Evolutionary conservation across 2,329 filamentous ascomycete species (phyloP).

Genomic region (Coniochaeta sp.): DNA sequence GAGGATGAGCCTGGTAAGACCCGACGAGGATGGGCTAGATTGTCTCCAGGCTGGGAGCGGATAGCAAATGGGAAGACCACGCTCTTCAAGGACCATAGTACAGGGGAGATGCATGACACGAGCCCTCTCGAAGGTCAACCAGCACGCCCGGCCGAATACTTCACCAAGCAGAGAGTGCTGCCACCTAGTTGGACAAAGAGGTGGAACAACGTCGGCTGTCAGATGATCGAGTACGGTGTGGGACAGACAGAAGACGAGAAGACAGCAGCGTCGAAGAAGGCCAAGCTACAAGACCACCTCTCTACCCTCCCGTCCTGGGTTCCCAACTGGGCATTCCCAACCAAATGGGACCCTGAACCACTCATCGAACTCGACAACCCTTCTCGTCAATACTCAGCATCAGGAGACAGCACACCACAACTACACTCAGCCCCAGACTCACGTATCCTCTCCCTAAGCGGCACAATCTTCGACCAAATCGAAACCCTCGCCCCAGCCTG

Average conservation of each 20-base stretch:
- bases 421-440: background rate
- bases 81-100: background rate
- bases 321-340: conserved; percentile 8
- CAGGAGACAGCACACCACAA: background rate
- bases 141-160: conserved; percentile 5
- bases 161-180: conserved; percentile 7
- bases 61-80: background rate
- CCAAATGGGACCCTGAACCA: conserved; percentile 6
- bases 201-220: conserved; percentile 10
- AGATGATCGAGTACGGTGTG: conserved; percentile 3
- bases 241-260: background rate
- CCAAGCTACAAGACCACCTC: background rate
- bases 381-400: background rate
- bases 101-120: background rate
- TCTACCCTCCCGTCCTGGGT: conserved; percentile 10
- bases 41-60: conserved; percentile 11
- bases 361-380: conserved; percentile 5
- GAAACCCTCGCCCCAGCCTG: conserved; percentile 5
- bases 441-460: conserved; percentile 3
- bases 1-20: conserved; percentile 2
- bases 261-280: background rate
- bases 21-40: conserved; percentile 7
- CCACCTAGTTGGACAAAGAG: conserved; percentile 8
- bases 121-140: conserved; percentile 3
- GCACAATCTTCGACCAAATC: conserved; percentile 6